Evolutionary conservation across 2,329 filamentous ascomycete species (phyloP), one percentile per base, ranked within the genome.

Genomic region (Aspergillus proliferans): DNA sequence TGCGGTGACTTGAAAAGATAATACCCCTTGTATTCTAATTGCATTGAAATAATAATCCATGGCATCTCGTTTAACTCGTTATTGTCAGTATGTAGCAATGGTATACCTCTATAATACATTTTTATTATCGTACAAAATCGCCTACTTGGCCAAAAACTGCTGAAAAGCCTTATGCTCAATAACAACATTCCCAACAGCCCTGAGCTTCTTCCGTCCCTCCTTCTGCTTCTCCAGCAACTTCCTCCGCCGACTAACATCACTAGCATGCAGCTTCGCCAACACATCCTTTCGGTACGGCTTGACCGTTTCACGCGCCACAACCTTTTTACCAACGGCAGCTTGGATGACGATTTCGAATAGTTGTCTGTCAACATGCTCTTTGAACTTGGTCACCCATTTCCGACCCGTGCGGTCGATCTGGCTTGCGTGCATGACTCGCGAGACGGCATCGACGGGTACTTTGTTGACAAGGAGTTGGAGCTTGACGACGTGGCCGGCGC

Each of bases 311-410:
- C 93, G 79, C 0, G 93, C 93, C 3, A 98, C 81, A 46, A 98
- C 85, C 45, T 85, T 82, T 58, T 82, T 84, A 3, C 91, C 92
- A 0, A 87, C 86, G 0, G 87, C 85, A 3, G 93, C 92, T 70
- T 98, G 93, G 55, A 98, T 97, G 48, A 97, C 77, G 19, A 98
- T 83, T 72, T 98, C 93, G 63, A 95, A 98, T 84, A 97, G 93
- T 69, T 98, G 93, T 15, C 93, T 78, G 62, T 95, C 88, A 18
- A 98, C 92, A 61, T 97, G 92, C 68, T 96, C 85, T 65, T 95
- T 97, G 77, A 98, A 97, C 69, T 95, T 95, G 38, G 82, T 84
- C 5, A 96, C 92, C 93, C 93, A 98, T 49, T 84, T 78, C 43
- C 88, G 80, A 4, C 90, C 93, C 4, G 96, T 76, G 15, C 88